Percentiles rank a stretch among this genome's conserved stretches.
Evolutionary conservation across 2,329 filamentous ascomycete species (phyloP).

Genomic region (Paraphoma chrysanthemicola): DNA sequence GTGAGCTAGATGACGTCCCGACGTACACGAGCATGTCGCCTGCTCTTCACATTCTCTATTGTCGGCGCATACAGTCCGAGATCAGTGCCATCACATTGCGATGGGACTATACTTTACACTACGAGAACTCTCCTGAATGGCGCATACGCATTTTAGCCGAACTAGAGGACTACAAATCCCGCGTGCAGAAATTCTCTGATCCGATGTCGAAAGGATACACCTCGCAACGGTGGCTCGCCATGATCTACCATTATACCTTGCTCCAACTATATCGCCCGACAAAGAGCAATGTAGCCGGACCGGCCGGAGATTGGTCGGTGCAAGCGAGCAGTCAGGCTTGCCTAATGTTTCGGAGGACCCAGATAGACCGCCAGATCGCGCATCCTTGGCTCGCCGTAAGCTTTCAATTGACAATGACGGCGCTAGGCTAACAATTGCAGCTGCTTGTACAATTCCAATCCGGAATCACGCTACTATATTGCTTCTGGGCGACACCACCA

Average conservation of each 20-base stretch:
- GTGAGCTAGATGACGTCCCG: slow-evolving; percentile 13
- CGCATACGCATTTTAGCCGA: slow-evolving; percentile 22
- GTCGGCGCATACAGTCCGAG: slow-evolving; percentile 26
- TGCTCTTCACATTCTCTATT: slow-evolving; percentile 25
- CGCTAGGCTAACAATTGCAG: slow-evolving; percentile 7
- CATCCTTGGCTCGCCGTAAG: slow-evolving; percentile 29
- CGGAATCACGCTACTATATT: slow-evolving; percentile 47
- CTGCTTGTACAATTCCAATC: slow-evolving; percentile 40
- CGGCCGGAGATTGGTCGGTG: slow-evolving; percentile 28
- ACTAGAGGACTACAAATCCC: slow-evolving; percentile 21
- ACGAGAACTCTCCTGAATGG: slow-evolving; percentile 21
- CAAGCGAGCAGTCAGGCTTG: slow-evolving; percentile 27
- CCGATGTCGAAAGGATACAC: slow-evolving; percentile 26
- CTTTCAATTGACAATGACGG: background rate
- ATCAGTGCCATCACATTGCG: slow-evolving; percentile 22
- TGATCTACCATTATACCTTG: slow-evolving; percentile 29
- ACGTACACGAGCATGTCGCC: slow-evolving; percentile 21
- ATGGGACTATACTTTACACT: slow-evolving; percentile 17
- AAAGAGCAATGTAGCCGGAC: slow-evolving; percentile 16
- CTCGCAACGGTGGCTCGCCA: slow-evolving; percentile 25
- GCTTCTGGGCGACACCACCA: slow-evolving; percentile 46
- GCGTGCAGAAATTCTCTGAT: slow-evolving; percentile 23
- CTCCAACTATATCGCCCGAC: slow-evolving; percentile 25
- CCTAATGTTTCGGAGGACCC: slow-evolving; percentile 24
- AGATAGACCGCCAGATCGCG: slow-evolving; percentile 27